These are phyloP conservation scores for Penicillium goetzii DNA, from an alignment of 495 filamentous ascomycete genomes.

Conservation along the genomic window DNA sequence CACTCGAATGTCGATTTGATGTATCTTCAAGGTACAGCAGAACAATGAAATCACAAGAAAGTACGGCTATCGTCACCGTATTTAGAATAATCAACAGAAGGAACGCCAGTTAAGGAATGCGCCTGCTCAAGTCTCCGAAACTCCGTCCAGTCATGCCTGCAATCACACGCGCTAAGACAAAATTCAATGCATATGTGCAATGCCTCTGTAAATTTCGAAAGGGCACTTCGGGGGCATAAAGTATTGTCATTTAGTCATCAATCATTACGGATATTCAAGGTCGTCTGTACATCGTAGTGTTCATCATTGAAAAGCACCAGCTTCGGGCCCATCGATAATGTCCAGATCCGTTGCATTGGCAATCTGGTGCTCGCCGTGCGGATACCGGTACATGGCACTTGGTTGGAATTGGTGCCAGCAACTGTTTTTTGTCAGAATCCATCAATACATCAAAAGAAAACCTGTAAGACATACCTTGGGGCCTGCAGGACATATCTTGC, in stretches of 20 bases:
- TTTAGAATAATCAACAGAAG: neutral
- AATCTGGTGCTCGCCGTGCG: conserved; percentile 40
- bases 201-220: conserved; percentile 3
- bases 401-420: conserved; percentile 76
- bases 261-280: conserved; percentile 17
- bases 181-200: neutral
- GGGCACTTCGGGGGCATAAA: conserved; percentile 6
- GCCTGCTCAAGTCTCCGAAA: neutral
- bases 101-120: neutral
- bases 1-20: neutral
- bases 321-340: conserved; percentile 28
- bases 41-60: neutral
- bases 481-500: conserved; percentile 81
- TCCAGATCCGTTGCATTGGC: conserved; percentile 31
- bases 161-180: neutral
- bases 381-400: conserved; percentile 49
- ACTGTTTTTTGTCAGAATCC: conserved; percentile 35
- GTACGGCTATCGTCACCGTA: neutral
- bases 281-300: neutral
- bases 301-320: conserved; percentile 14
- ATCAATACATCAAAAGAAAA: conserved; percentile 1
- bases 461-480: conserved; percentile 56
- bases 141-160: neutral
- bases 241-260: conserved; percentile 22
- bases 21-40: neutral